Conservation (phyloP, 805 yeast species). For the Ogataea sp. region DNA sequence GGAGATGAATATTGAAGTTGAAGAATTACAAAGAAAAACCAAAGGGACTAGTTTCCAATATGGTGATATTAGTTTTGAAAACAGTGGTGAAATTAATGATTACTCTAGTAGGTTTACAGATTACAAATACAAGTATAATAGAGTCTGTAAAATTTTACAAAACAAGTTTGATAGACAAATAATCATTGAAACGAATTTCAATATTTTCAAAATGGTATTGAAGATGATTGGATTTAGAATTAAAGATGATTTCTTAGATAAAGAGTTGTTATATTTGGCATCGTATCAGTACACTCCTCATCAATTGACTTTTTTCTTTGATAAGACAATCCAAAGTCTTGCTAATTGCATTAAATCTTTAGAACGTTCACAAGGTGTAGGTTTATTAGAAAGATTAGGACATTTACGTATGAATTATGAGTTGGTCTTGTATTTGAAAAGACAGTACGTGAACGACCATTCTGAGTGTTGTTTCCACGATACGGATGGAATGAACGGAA, state of each 20-base stretch:
- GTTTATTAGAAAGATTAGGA: too few relatives aligned
- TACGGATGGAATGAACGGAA: too few relatives aligned
- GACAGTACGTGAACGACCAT: conserved; percentile 14
- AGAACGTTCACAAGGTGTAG: too few relatives aligned
- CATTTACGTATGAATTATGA: conserved; percentile 12
- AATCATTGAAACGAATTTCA: conserved; percentile 13
- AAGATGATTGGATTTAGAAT: conserved; percentile 10
- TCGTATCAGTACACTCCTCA: conserved; percentile 18
- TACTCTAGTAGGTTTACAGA: too few relatives aligned
- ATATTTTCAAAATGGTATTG: conserved; percentile 13
- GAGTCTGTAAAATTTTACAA: neutral
- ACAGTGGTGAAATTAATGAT: too few relatives aligned
- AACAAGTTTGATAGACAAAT: conserved; percentile 23
- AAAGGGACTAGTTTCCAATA: too few relatives aligned
- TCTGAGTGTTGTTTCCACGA: conserved; percentile 13
- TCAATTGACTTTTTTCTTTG: neutral
- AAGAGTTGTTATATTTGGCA: conserved; percentile 12
- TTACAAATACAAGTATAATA: too few relatives aligned
- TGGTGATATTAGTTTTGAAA: too few relatives aligned
- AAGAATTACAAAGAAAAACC: conserved; percentile 3
- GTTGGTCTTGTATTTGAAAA: conserved; percentile 11
- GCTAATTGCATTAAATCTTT: neutral
- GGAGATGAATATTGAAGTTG: conserved; percentile 25
- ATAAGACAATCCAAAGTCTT: neutral
- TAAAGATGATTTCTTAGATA: conserved; percentile 14